A percentile compares a stretch with the other conserved stretches of the same genome.
These are phyloP conservation scores for Coprinopsis marcescibilis DNA, from an alignment of 768 basidiomycete species.

Conservation along the genomic window DNA sequence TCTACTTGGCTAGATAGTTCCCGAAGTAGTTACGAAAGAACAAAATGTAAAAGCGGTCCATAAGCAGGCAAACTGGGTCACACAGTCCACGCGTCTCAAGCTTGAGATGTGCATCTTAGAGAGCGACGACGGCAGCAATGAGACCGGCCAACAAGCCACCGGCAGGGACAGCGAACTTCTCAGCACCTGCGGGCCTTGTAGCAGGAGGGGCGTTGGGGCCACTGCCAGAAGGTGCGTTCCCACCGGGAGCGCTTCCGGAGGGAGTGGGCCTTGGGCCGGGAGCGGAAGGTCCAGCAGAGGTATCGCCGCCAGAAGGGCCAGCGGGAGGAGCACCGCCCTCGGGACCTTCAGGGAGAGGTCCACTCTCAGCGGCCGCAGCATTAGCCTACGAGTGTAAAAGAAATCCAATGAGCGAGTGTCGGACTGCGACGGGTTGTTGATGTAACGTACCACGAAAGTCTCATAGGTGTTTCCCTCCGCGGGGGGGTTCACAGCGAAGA, in stretches of 20 bases:
- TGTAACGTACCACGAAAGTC: conserved; percentile 25
- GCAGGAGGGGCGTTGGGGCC: neutral
- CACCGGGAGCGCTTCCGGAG: neutral
- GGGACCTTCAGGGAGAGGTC: neutral
- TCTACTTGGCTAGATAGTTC: no score
- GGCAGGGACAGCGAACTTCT: no score
- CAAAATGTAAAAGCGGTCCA: no score
- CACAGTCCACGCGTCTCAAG: no score
- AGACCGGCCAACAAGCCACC: no score
- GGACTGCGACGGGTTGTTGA: neutral
- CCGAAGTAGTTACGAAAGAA: no score
- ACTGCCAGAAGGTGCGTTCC: neutral
- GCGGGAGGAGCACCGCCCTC: neutral
- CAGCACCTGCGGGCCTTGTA: no score
- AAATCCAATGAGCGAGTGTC: neutral
- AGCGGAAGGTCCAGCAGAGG: neutral
- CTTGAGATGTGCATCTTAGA: no score
- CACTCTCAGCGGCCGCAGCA: neutral
- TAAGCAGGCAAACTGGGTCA: no score
- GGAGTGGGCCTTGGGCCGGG: neutral
- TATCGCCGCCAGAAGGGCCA: neutral
- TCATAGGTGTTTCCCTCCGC: conserved; percentile 36
- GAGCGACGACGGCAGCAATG: no score
- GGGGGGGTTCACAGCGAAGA: conserved; percentile 54
- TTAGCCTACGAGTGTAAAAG: neutral